phyloP scores from a whole-genome alignment of 2,329 filamentous ascomycete species.

The Ceratocystis colombiana region DNA sequence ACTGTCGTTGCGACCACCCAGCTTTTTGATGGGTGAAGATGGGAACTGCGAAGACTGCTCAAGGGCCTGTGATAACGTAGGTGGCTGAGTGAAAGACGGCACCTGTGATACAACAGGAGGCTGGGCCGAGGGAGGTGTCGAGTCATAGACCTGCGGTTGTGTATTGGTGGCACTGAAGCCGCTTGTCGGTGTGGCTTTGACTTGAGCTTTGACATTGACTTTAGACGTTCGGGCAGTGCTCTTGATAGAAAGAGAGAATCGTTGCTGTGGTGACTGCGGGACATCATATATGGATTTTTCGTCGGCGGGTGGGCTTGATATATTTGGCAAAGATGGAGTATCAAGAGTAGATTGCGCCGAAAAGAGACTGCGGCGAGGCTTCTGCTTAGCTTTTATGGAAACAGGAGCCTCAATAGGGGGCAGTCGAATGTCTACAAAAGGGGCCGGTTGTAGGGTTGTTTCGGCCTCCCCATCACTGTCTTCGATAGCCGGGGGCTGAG shows the following conservation, averaged over 20 bases:
- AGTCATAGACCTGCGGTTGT: not conserved
- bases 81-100: not conserved
- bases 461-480: not conserved
- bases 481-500: slow-evolving; percentile 6
- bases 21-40: slow-evolving; percentile 5
- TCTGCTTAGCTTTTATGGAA: slow-evolving; percentile 10
- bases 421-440: not conserved
- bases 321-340: not conserved
- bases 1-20: not conserved
- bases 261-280: slow-evolving; percentile 14
- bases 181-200: not conserved
- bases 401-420: not conserved
- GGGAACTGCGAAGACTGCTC: slow-evolving; percentile 17
- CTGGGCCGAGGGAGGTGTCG: slow-evolving; percentile 13
- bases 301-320: not conserved
- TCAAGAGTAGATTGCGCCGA: not conserved
- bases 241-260: not conserved
- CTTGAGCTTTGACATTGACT: not conserved
- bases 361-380: slow-evolving; percentile 19
- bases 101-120: not conserved
- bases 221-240: not conserved
- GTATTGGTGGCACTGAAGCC: not conserved
- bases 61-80: slow-evolving; percentile 9
- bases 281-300: slow-evolving; percentile 22
- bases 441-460: not conserved